Percentiles rank a stretch among this genome's conserved stretches.
Evolutionary conservation across 164 flowering plant genomes (phyloP).

Genomic region (Nymphaea colorata): DNA sequence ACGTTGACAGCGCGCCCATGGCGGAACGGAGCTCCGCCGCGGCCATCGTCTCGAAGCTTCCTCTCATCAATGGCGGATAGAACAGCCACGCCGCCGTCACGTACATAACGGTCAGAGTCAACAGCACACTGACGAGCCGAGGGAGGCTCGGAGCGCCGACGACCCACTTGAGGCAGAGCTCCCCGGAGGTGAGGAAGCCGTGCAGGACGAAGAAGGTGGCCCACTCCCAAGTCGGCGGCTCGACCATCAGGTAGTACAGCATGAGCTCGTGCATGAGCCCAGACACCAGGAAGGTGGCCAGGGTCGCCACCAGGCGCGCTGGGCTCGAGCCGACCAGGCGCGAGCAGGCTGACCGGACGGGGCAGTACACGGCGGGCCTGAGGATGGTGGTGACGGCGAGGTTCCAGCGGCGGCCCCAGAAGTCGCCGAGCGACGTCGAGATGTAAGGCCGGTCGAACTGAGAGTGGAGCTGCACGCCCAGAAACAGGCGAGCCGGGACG

Average conservation of each 20-base stretch:
- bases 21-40: too few species aligned
- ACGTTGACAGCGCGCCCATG: too few species aligned
- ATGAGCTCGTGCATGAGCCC: constrained; percentile 17
- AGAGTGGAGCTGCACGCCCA: constrained; percentile 8
- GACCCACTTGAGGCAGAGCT: constrained; percentile 4
- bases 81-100: constrained; percentile 36
- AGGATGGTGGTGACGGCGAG: constrained; percentile 14
- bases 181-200: constrained; percentile 8
- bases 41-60: too few species aligned
- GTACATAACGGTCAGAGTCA: constrained; percentile 28
- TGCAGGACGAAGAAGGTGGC: constrained; percentile 14
- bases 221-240: constrained; percentile 11
- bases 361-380: constrained; percentile 11
- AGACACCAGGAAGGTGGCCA: constrained; percentile 12
- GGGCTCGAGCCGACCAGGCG: not conserved
- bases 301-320: constrained; percentile 1
- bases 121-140: constrained; percentile 4
- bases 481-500: not conserved
- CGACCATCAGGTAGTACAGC: constrained; percentile 4
- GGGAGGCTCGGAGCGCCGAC: constrained; percentile 6
- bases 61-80: constrained; percentile 29
- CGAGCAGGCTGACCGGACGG: constrained; percentile 1
- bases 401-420: constrained; percentile 19
- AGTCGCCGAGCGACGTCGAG: constrained; percentile 15
- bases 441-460: constrained; percentile 12